Evolutionary conservation across 805 yeast genomes (phyloP).

Genomic region (Kodamaea jinghongensis): DNA sequence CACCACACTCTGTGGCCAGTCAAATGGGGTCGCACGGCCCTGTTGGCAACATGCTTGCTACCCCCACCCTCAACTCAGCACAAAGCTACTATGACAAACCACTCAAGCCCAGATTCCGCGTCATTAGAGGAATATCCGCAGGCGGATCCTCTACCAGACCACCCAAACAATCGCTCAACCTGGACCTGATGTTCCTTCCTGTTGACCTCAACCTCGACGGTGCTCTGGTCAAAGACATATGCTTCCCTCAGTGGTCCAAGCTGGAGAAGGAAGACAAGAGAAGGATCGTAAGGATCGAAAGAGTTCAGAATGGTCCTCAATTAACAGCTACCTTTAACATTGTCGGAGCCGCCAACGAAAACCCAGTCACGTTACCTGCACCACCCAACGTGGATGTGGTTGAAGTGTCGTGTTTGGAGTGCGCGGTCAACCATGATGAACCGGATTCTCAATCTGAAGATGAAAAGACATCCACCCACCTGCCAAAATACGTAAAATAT

Average conservation of each 20-base stretch:
- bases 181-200: conserved; percentile 37
- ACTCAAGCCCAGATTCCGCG: conserved; percentile 30
- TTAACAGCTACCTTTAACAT: conserved; percentile 50
- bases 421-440: conserved; percentile 34
- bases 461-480: conserved; percentile 8
- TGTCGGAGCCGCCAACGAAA: conserved; percentile 49
- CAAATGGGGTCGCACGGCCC: background rate
- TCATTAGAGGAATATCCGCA: conserved; percentile 55
- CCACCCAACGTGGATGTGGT: conserved; percentile 42
- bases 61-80: background rate
- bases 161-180: conserved; percentile 39
- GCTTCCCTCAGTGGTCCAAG: conserved; percentile 50
- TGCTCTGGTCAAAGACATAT: conserved; percentile 46
- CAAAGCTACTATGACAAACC: background rate
- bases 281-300: conserved; percentile 56
- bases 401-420: conserved; percentile 60
- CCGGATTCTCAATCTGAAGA: conserved; percentile 25
- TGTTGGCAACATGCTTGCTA: background rate
- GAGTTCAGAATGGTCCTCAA: conserved; percentile 47
- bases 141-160: conserved; percentile 59
- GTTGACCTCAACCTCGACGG: conserved; percentile 46
- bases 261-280: conserved; percentile 49
- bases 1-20: too few relatives aligned
- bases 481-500: conserved; percentile 12
- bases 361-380: conserved; percentile 39